These are phyloP conservation scores for Termitomyces sp. DNA, from an alignment of 1,284 basidiomycete species.

Conservation along the genomic window DNA sequence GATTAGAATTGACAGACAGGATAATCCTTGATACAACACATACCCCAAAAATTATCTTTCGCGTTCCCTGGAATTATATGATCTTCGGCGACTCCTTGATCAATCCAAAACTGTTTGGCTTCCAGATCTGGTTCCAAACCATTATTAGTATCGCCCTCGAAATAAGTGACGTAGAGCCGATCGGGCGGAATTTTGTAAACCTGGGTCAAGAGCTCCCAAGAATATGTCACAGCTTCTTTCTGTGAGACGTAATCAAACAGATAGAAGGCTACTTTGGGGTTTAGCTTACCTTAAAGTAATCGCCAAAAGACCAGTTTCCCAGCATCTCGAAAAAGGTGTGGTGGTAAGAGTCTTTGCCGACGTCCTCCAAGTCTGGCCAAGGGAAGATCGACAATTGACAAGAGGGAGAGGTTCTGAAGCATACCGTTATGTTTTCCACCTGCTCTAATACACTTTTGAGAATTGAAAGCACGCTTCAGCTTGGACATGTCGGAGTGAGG, in stretches of 20 bases:
- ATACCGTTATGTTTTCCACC: slow-evolving; percentile 96
- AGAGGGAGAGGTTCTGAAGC: neutral
- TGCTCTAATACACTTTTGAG: slow-evolving; percentile 95
- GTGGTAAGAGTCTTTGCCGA: slow-evolving; percentile 95
- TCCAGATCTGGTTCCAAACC: slow-evolving; percentile 90
- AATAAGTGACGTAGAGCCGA: slow-evolving; percentile 95
- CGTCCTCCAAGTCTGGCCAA: slow-evolving; percentile 86
- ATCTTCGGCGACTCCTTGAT: slow-evolving; percentile 82
- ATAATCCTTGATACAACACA: slow-evolving; percentile 21
- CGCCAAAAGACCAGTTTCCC: slow-evolving; percentile 99
- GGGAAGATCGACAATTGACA: neutral
- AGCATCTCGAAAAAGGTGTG: slow-evolving; percentile 99
- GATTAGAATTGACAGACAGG: slow-evolving; percentile 3
- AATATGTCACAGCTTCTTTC: slow-evolving; percentile 90
- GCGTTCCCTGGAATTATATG: slow-evolving; percentile 93
- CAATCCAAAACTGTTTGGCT: slow-evolving; percentile 82
- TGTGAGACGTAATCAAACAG: slow-evolving; percentile 27
- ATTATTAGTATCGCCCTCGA: slow-evolving; percentile 86
- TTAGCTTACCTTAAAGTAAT: slow-evolving; percentile 89
- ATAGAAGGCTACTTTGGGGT: neutral
- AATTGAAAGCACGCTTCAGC: slow-evolving; percentile 91
- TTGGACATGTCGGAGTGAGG: slow-evolving; percentile 86
- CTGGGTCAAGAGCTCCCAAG: slow-evolving; percentile 91
- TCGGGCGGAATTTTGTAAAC: slow-evolving; percentile 89
- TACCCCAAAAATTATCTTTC: slow-evolving; percentile 99